These are phyloP conservation scores for Vitis vinifera DNA, from an alignment of 164 flowering plant genomes.

Conservation along the genomic window DNA sequence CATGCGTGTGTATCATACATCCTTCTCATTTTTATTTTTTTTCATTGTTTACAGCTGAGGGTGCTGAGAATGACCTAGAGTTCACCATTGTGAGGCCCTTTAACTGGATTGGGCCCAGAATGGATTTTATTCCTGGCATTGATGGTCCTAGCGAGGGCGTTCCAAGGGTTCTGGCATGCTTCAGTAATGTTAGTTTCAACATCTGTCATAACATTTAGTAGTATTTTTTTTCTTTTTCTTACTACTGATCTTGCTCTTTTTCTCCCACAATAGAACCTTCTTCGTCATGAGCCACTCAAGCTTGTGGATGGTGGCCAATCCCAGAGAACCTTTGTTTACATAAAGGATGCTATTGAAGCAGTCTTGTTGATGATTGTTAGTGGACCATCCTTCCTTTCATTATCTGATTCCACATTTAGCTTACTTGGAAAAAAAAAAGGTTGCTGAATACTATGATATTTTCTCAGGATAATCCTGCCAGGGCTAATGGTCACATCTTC, in stretches of 20 bases:
- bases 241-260: background rate
- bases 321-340: conserved; percentile 63
- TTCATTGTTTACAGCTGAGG: conserved; percentile 53
- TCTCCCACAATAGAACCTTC: conserved; percentile 39
- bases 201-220: background rate
- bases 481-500: conserved; percentile 87
- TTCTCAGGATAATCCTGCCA: conserved; percentile 77
- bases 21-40: conserved; percentile 2
- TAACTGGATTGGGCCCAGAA: conserved; percentile 91
- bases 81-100: conserved; percentile 86
- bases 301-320: conserved; percentile 75
- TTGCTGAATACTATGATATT: conserved; percentile 1
- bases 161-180: conserved; percentile 88
- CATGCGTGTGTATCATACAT: too few species aligned
- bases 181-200: conserved; percentile 66
- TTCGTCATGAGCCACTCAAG: conserved; percentile 64
- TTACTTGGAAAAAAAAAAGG: background rate
- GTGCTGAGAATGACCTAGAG: conserved; percentile 75
- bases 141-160: conserved; percentile 94
- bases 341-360: conserved; percentile 77
- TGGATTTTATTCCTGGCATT: conserved; percentile 91
- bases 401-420: background rate
- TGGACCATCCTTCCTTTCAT: background rate
- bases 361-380: conserved; percentile 68
- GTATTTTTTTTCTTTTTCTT: background rate